Percentiles rank a stretch among this genome's conserved stretches.
Conservation (phyloP, 176 grass and related monocot genomes). For the Oryza meyeriana region DNA sequence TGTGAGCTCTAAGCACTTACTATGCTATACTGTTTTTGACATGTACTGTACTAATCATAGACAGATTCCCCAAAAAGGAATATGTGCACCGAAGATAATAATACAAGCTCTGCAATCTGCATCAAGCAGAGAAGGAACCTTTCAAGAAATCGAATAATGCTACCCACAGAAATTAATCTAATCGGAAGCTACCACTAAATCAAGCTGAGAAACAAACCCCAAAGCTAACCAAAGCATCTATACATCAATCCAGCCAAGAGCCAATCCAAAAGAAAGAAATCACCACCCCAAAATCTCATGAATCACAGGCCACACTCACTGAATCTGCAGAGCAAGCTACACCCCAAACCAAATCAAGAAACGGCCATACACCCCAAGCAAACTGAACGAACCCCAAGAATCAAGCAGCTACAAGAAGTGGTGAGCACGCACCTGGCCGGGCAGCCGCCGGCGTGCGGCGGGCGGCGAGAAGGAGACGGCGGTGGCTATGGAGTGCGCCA, state of each 20-base stretch:
- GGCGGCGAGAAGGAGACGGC: constrained; percentile 29
- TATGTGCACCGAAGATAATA: background rate
- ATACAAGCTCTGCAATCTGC: background rate
- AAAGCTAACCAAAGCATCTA: background rate
- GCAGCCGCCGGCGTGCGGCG: constrained; percentile 19
- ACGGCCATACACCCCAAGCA: background rate
- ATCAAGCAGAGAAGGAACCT: background rate
- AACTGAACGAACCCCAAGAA: background rate
- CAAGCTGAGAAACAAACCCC: background rate
- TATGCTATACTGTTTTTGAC: background rate
- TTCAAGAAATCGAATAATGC: background rate
- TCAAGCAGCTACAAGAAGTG: background rate
- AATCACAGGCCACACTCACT: background rate
- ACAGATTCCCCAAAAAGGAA: background rate
- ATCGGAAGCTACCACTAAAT: background rate
- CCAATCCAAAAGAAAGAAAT: background rate
- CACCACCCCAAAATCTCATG: background rate
- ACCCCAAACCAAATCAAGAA: background rate
- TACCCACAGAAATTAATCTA: background rate
- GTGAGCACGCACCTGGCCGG: constrained; percentile 25
- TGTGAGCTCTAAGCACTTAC: background rate
- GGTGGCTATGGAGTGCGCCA: constrained; percentile 43
- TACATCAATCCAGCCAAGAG: background rate
- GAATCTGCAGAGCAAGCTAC: background rate
- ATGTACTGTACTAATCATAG: background rate